These are phyloP conservation scores for Stipa capillata DNA, from an alignment of 176 grass and related monocot genomes.

Conservation along the genomic window DNA sequence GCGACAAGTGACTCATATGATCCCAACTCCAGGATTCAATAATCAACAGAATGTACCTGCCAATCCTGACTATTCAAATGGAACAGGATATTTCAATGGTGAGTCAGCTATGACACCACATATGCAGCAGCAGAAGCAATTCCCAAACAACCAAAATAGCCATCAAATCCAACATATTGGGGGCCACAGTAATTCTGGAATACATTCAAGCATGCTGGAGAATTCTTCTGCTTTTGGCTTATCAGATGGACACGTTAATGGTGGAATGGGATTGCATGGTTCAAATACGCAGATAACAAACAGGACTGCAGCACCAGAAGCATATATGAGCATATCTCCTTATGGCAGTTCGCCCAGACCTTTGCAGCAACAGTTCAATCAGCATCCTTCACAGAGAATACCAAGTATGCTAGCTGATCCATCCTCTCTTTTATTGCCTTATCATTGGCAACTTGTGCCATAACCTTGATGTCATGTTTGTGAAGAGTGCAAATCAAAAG, in stretches of 20 bases:
- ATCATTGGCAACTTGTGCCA: not conserved
- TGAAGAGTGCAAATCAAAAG: conserved; percentile 1
- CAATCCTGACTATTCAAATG: conserved; percentile 80
- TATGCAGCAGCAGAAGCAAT: conserved; percentile 76
- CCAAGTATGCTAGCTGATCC: conserved; percentile 51
- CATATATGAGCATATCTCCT: conserved; percentile 51
- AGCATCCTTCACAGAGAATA: conserved; percentile 70
- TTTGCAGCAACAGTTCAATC: conserved; percentile 74
- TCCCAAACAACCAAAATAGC: conserved; percentile 51
- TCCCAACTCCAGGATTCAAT: conserved; percentile 89
- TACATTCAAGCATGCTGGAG: conserved; percentile 63
- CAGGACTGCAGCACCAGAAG: conserved; percentile 50
- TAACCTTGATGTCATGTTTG: conserved; percentile 15
- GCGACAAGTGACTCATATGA: conserved; percentile 78
- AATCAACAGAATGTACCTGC: conserved; percentile 48
- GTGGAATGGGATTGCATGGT: conserved; percentile 65
- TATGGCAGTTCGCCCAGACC: conserved; percentile 73
- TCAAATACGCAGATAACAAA: conserved; percentile 61
- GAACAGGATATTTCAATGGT: conserved; percentile 63
- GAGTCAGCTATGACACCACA: conserved; percentile 49
- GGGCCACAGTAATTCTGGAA: conserved; percentile 49
- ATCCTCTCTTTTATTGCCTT: conserved; percentile 17
- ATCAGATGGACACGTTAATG: conserved; percentile 68
- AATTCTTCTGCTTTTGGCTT: conserved; percentile 68
- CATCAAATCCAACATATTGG: conserved; percentile 54